Evolutionary conservation across 2,329 filamentous ascomycete genomes (phyloP), one percentile per base, ranked within the genome.

Genomic region (Graphium sp.): DNA sequence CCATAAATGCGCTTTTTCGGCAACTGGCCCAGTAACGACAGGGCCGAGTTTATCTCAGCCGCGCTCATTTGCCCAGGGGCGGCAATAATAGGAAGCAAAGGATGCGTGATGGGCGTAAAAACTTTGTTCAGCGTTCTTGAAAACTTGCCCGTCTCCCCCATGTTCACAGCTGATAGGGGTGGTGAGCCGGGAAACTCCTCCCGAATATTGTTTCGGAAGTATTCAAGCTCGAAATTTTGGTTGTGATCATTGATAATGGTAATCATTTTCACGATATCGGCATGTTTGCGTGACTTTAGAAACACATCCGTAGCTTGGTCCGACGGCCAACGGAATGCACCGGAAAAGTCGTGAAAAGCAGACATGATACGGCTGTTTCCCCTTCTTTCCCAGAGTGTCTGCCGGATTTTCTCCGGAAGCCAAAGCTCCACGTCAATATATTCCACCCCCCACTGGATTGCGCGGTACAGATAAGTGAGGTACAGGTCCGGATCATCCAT

Each of bases 231-330:
- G 45, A 91, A 89, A 49, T 91, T 89, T 41, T 85, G 81, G 44
- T 84, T 81, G 45, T 79, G 74, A 22, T 77, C 75, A 44, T 73
- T 76, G 44, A 83, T 80, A 44, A 85, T 75, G 18, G 77, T 74
- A 42, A 89, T 89, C 79, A 91, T 89, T 56, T 89, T 91, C 44
- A 91, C 74, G 32, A 91, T 81, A 47, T 91, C 81, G 26, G 78
- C 77, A 39, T 84, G 83, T 33, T 70, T 68, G 26, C 68, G 67
- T 7, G 77, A 81, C 38, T 74, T 66, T 34, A 69, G 58, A 40
- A 85, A 91, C 4, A 87, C 63, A 8, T 66, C 57, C 41, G 79
- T 69, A 2, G 81, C 81, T 38, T 78, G 66, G 6, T 66, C 53
- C 0, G 79, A 81, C 1, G 77, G 76, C 82, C 82, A 91, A 42